Conservation (phyloP, 192 early-diverging fungal species). For the Backusella sp. region DNA sequence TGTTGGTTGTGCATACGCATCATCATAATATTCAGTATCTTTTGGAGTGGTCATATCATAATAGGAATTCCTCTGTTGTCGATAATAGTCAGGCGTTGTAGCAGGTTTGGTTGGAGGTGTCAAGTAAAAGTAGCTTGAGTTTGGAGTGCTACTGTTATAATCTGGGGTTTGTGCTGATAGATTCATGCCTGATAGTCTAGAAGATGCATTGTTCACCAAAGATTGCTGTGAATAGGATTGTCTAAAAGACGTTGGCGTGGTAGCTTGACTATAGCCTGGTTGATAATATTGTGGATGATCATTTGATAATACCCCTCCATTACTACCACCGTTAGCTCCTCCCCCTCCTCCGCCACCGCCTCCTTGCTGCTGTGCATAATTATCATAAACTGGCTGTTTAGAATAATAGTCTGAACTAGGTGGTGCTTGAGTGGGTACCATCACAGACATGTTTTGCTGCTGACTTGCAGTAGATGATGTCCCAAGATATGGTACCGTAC, state of each 20-base stretch:
- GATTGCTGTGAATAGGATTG: constrained; percentile 4
- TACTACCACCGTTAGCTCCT: neutral
- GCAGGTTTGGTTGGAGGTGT: neutral
- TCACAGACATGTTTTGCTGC: neutral
- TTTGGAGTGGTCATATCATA: constrained; percentile 1
- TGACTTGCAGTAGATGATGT: neutral
- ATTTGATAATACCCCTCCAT: neutral
- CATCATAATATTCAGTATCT: neutral
- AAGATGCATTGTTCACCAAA: neutral
- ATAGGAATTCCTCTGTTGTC: neutral
- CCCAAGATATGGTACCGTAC: neutral
- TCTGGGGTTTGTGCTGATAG: constrained; percentile 6
- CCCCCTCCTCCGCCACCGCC: neutral
- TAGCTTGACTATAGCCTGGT: neutral
- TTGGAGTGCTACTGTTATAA: neutral
- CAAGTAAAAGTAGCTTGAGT: neutral
- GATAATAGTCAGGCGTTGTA: neutral
- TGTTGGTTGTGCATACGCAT: neutral
- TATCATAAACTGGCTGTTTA: neutral
- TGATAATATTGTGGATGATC: neutral
- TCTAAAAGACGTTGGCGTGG: constrained; percentile 1
- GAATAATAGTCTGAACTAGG: neutral
- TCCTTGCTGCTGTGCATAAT: constrained; percentile 5
- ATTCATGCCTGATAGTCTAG: neutral
- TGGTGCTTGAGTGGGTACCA: neutral